These are phyloP conservation scores for Backusella sp. DNA, from an alignment of 192 early-diverging fungal genomes.

Conservation along the genomic window DNA sequence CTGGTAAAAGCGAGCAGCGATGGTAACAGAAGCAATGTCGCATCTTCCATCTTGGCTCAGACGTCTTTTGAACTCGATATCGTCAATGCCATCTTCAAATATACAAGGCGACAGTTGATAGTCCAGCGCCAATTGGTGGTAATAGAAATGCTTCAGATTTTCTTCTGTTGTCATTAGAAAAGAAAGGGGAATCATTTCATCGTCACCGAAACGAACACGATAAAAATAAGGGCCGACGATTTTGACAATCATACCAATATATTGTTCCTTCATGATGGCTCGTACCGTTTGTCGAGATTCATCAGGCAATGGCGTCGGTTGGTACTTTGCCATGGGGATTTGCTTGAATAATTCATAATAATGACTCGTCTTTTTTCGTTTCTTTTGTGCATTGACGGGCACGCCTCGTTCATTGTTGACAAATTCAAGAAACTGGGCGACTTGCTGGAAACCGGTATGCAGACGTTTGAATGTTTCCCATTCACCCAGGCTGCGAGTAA, in stretches of 20 bases:
- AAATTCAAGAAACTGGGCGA: background rate
- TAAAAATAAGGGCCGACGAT: background rate
- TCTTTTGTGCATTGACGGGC: background rate
- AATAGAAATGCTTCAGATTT: conserved; percentile 15
- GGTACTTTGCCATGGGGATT: background rate
- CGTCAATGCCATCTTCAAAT: conserved; percentile 17
- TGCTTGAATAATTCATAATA: background rate
- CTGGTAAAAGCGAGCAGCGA: conserved; percentile 14
- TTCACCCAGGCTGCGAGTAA: background rate
- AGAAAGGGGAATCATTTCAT: conserved; percentile 13
- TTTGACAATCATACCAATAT: background rate
- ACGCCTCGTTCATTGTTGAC: conserved; percentile 19
- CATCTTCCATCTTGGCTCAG: conserved; percentile 3
- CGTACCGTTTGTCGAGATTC: background rate
- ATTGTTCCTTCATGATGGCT: conserved; percentile 13
- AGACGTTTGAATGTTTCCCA: conserved; percentile 15
- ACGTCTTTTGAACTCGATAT: conserved; percentile 4
- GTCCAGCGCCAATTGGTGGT: conserved; percentile 8
- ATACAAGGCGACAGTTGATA: conserved; percentile 16
- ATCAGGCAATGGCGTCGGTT: background rate
- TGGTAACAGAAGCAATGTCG: conserved; percentile 9
- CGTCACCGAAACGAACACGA: conserved; percentile 7
- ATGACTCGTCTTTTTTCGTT: background rate
- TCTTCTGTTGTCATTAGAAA: conserved; percentile 13
- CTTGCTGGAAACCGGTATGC: conserved; percentile 4